Evolutionary conservation across 306 rosid species (phyloP), one percentile per base, ranked within the genome.

Genomic region (Sesbania bispinosa): DNA sequence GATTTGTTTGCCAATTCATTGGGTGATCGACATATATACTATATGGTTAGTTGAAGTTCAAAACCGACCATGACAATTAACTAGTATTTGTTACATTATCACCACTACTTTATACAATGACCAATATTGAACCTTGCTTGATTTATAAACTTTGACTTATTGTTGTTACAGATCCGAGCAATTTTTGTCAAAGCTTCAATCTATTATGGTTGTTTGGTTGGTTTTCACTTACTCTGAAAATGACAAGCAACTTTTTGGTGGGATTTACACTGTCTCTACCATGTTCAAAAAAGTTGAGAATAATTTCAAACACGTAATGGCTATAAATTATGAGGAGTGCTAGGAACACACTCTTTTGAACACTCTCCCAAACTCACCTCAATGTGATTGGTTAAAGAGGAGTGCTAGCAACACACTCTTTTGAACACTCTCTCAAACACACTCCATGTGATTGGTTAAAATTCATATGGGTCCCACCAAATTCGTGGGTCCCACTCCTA

Each of bases 171-270:
- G 3, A 50, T 38, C n/a, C 24, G 0, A 24, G 51, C 35, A 58
- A 24, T 38, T 55, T 58, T 16, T 24, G 55, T 60, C 66, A 69
- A 77, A 69, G 45, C n/a, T 62, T n/a, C 10, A 32, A 41, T 54
- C 45, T 38, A 50, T 26, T 69, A 35, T 59, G 64, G 38, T 51
- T 74, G 73, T 62, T 68, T 74, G 84, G 84, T 74, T 74, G 77
- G 77, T 63, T 61, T 80, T 74, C 80, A 80, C 77, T 68, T 30
- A 13, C 52, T 29, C 35, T 64, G 32, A 72, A 59, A 54, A 33
- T 27, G 71, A 15, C 30, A 48, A 54, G 21, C 58, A 69, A 74
- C 41, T 61, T 69, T 80, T 21, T 23, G 42, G 74, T 75, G 81
- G 84, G 81, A 70, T 70, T 80, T 75, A 39, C 45, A 9, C 29